Percentiles rank a stretch among this genome's conserved stretches.
phyloP scores from a whole-genome alignment of 306 rosid genomes.

The Medicago arabica region DNA sequence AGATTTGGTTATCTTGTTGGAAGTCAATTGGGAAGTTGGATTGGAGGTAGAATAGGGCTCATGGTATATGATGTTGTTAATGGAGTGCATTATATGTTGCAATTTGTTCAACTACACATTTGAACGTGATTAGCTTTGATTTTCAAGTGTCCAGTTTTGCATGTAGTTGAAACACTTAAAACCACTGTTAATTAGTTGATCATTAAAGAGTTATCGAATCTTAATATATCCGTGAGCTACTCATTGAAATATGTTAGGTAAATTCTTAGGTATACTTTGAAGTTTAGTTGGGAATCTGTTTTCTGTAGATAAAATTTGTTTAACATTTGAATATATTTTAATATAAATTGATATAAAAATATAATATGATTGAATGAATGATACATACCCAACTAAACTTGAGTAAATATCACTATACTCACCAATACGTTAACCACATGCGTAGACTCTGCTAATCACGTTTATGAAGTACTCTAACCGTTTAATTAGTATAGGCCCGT shows the following conservation, averaged over 20 bases:
- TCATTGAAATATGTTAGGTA: no score
- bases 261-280: no score
- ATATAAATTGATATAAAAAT: no score
- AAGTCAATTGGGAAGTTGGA: constrained; percentile 90
- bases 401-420: no score
- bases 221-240: not conserved
- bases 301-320: no score
- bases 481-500: no score
- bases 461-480: no score
- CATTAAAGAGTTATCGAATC: not conserved
- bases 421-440: not conserved
- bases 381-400: no score
- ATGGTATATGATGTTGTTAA: constrained; percentile 82
- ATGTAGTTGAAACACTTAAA: not conserved
- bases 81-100: constrained; percentile 70
- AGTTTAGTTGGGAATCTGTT: no score
- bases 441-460: not conserved
- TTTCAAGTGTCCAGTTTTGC: not conserved
- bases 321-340: no score
- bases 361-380: no score
- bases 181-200: not conserved
- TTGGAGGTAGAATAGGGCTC: constrained; percentile 88
- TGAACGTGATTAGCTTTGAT: not conserved
- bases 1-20: constrained; percentile 88
- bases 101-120: constrained; percentile 34